Evolutionary conservation across 192 early-diverging fungal species (phyloP).

Genomic region (Rhizophagus sp.): DNA sequence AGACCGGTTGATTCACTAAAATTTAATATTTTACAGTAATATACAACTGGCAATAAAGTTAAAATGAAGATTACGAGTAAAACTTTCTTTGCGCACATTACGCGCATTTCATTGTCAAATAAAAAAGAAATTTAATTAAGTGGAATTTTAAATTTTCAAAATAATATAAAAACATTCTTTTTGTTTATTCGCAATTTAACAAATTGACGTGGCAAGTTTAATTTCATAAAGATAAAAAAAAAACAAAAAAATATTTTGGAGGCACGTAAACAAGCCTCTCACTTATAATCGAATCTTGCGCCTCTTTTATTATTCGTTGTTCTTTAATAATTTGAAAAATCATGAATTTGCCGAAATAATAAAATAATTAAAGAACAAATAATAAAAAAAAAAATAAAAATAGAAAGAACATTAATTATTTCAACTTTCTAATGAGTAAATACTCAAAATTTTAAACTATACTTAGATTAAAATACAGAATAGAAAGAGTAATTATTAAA

Average conservation of each 20-base stretch:
- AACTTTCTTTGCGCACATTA: background rate
- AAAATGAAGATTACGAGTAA: background rate
- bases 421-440: too few species aligned
- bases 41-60: background rate
- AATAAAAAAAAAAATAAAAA: background rate
- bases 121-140: background rate
- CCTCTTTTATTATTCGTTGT: background rate
- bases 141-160: too few species aligned
- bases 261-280: background rate
- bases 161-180: too few species aligned
- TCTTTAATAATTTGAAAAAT: too few species aligned
- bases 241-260: background rate
- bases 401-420: too few species aligned
- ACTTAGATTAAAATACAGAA: too few species aligned
- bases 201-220: background rate
- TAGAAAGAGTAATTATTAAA: too few species aligned
- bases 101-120: background rate
- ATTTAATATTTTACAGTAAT: background rate
- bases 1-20: background rate
- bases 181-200: too few species aligned
- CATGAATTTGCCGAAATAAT: too few species aligned
- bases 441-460: too few species aligned
- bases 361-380: too few species aligned
- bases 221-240: background rate
- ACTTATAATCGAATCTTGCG: background rate